These are phyloP conservation scores for Delitschia confertaspora DNA, from an alignment of 495 filamentous ascomycete species.

Conservation along the genomic window DNA sequence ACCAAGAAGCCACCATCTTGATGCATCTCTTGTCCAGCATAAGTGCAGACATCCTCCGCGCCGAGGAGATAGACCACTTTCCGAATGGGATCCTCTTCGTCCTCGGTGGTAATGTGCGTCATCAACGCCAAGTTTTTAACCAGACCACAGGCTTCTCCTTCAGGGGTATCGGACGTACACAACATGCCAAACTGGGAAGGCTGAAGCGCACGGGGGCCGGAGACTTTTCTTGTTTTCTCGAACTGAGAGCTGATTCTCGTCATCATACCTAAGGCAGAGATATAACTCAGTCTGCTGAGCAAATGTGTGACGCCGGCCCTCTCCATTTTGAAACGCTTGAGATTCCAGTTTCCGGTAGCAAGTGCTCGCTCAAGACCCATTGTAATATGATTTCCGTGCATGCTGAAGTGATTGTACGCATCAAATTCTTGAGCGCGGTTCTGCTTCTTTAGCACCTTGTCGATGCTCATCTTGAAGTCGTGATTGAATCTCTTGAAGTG, in stretches of 20 bases:
- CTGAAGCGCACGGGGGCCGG: constrained; percentile 87
- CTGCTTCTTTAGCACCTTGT: constrained; percentile 85
- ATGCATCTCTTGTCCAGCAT: constrained; percentile 76
- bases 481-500: constrained; percentile 89
- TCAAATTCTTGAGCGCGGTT: constrained; percentile 81
- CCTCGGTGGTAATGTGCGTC: constrained; percentile 96
- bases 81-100: constrained; percentile 79
- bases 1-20: constrained; percentile 75
- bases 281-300: constrained; percentile 88
- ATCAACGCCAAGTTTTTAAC: constrained; percentile 98
- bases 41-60: constrained; percentile 63
- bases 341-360: constrained; percentile 92
- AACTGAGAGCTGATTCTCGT: constrained; percentile 97
- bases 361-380: constrained; percentile 87
- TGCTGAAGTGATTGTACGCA: constrained; percentile 63
- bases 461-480: constrained; percentile 79
- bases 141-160: constrained; percentile 95
- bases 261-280: constrained; percentile 99
- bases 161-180: constrained; percentile 91
- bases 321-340: constrained; percentile 98
- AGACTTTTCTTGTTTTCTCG: constrained; percentile 94
- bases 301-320: constrained; percentile 95
- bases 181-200: constrained; percentile 97
- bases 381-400: constrained; percentile 74
- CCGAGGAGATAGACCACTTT: constrained; percentile 70